phyloP scores from a whole-genome alignment of 495 filamentous ascomycete genomes.

The Evansstolkia leycettana region DNA sequence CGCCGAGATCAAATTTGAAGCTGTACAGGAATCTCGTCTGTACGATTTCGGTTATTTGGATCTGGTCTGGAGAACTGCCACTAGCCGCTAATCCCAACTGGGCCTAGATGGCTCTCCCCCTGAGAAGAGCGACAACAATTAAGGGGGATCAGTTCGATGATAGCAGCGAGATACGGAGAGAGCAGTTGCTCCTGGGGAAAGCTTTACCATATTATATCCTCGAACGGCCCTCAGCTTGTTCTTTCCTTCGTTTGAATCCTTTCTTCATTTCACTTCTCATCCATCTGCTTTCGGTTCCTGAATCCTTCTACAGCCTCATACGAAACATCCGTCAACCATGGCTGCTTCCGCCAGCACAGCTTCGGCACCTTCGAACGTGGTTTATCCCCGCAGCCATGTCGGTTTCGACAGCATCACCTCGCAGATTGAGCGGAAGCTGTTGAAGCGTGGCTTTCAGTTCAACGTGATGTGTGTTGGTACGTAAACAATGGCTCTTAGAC shows the following conservation, averaged over 20 bases:
- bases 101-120: conserved; percentile 20
- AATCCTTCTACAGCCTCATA: conserved; percentile 8
- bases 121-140: conserved; percentile 27
- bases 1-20: no score
- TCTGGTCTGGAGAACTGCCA: conserved; percentile 8
- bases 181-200: conserved; percentile 1
- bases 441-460: conserved; percentile 99
- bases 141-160: no score
- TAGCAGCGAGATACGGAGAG: no score
- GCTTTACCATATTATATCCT: neutral
- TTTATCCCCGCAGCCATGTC: conserved; percentile 94
- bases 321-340: no score
- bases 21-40: no score
- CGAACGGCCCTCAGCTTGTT: neutral
- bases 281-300: neutral
- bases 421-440: conserved; percentile 96
- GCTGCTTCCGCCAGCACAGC: conserved; percentile 37
- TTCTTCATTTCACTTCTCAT: neutral
- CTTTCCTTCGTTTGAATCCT: conserved; percentile 8
- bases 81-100: conserved; percentile 16
- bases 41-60: neutral
- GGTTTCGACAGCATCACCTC: conserved; percentile 98
- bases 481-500: conserved; percentile 20
- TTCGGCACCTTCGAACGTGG: conserved; percentile 38
- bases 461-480: conserved; percentile 99